Percentiles rank a stretch among this genome's conserved stretches.
Conservation (phyloP, 371 early-diverging fungal genomes). For the Mycotypha africana region DNA sequence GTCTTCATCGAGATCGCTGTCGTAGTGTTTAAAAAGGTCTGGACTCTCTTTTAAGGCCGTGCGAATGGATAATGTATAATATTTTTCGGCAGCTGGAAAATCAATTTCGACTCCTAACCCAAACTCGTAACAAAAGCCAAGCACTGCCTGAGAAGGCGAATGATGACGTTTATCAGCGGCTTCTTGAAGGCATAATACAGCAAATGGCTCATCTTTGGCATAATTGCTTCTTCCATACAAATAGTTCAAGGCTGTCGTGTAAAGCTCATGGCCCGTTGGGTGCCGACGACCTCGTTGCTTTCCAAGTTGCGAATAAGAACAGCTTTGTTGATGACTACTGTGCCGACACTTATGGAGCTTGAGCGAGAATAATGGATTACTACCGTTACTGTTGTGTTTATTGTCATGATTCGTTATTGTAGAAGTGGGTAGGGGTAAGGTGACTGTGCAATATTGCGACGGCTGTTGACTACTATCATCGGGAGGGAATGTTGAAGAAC, state of each 20-base stretch:
- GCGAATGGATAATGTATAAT: slow-evolving; percentile 41
- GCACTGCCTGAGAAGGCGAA: slow-evolving; percentile 43
- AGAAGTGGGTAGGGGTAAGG: too few relatives aligned
- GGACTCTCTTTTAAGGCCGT: background rate
- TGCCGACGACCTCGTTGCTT: too few relatives aligned
- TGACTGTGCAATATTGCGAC: too few relatives aligned
- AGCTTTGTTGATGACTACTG: too few relatives aligned
- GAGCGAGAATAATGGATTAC: too few relatives aligned
- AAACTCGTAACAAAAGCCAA: slow-evolving; percentile 78
- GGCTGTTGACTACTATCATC: too few relatives aligned
- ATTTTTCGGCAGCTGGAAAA: slow-evolving; percentile 49
- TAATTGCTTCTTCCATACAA: slow-evolving; percentile 54
- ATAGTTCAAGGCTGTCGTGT: slow-evolving; percentile 40
- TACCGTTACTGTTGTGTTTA: too few relatives aligned
- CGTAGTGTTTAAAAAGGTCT: too few relatives aligned
- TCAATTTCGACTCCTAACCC: slow-evolving; percentile 62
- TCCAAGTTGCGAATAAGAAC: too few relatives aligned
- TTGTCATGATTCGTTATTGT: too few relatives aligned
- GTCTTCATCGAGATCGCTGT: background rate
- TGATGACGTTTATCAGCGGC: slow-evolving; percentile 26
- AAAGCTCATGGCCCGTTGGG: slow-evolving; percentile 6
- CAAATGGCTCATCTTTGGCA: slow-evolving; percentile 35
- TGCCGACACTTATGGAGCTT: too few relatives aligned
- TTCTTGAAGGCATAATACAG: slow-evolving; percentile 38
- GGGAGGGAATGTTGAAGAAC: too few relatives aligned